A percentile compares a stretch with the other conserved stretches of the same genome.
Conservation (phyloP, 371 early-diverging fungal genomes). For the Mortierella sp. region DNA sequence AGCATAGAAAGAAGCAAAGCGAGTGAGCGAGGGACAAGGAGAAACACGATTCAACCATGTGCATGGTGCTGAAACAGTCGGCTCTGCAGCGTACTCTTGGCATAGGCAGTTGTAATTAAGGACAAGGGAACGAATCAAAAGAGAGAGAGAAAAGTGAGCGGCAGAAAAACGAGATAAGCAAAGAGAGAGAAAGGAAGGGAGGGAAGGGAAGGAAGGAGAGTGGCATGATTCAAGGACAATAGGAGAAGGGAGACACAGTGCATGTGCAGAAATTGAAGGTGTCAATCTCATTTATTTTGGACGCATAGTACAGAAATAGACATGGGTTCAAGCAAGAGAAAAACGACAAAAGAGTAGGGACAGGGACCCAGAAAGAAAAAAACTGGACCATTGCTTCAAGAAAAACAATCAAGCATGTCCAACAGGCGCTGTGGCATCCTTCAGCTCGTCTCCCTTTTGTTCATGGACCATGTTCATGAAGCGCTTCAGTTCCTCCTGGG, state of each 20-base stretch:
- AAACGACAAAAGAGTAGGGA: background rate
- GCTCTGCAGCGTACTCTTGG: background rate
- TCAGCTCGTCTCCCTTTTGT: background rate
- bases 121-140: background rate
- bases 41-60: background rate
- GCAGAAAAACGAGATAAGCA: background rate
- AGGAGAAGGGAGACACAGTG: background rate
- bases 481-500: slow-evolving; percentile 66
- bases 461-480: slow-evolving; percentile 55
- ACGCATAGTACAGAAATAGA: slow-evolving; percentile 8
- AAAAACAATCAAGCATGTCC: background rate
- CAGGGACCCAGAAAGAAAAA: background rate
- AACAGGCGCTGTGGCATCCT: background rate
- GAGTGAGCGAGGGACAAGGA: background rate
- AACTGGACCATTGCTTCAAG: background rate
- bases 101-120: background rate
- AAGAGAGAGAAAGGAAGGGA: background rate
- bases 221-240: background rate
- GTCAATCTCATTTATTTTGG: background rate
- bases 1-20: background rate
- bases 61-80: slow-evolving; percentile 10
- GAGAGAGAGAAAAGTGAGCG: background rate
- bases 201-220: background rate
- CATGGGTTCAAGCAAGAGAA: background rate
- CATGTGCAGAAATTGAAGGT: slow-evolving; percentile 4